Conservation (phyloP, 2,329 filamentous ascomycete species). For the Hypoxylon sp. region DNA sequence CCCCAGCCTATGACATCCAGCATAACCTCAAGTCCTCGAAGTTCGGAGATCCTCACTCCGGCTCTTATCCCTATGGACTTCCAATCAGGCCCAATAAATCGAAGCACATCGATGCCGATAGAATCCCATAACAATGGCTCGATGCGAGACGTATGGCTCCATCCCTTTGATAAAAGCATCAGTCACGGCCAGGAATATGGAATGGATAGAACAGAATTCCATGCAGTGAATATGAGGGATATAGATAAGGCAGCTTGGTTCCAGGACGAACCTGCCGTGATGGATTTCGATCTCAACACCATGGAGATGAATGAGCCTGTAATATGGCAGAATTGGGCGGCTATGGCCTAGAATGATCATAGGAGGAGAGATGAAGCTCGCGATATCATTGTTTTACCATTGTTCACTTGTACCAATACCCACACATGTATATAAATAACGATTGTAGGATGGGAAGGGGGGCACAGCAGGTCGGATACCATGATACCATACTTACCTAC, state of each 20-base stretch:
- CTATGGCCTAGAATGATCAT: neutral
- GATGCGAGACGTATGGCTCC: slow-evolving; percentile 7
- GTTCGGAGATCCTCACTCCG: slow-evolving; percentile 3
- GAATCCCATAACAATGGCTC: neutral
- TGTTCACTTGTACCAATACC: slow-evolving; percentile 8
- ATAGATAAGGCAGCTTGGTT: slow-evolving; percentile 13
- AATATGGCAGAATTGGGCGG: slow-evolving; percentile 21
- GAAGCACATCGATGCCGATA: neutral
- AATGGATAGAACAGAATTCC: neutral
- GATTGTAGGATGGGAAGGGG: slow-evolving; percentile 5
- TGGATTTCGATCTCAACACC: slow-evolving; percentile 21
- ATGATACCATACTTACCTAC: neutral
- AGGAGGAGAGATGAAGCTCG: neutral
- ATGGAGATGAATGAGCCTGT: slow-evolving; percentile 18
- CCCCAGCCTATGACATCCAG: slow-evolving; percentile 10
- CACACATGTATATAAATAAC: slow-evolving; percentile 1
- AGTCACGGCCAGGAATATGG: neutral
- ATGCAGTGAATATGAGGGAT: slow-evolving; percentile 11
- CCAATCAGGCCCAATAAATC: neutral
- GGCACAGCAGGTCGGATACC: neutral
- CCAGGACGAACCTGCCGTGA: slow-evolving; percentile 6
- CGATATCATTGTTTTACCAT: slow-evolving; percentile 5
- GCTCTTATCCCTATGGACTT: slow-evolving; percentile 8
- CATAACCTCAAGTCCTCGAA: slow-evolving; percentile 8
- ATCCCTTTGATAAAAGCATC: neutral